phyloP scores from a whole-genome alignment of 140 eudicot genomes.

The Flaveria floridana region DNA sequence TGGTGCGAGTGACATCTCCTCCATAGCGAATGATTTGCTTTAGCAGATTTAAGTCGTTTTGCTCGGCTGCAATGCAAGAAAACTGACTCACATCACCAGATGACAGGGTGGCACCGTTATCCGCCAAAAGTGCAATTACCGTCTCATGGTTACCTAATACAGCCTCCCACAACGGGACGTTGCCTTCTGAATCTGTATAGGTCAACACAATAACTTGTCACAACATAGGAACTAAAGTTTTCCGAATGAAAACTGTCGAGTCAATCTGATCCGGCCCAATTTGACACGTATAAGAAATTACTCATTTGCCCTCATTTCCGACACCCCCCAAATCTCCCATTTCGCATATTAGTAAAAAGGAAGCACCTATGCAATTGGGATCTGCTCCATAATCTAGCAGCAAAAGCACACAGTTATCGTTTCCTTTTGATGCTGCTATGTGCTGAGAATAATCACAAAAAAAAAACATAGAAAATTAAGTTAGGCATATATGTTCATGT shows the following conservation, averaged over 20 bases:
- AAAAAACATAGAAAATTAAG: not conserved
- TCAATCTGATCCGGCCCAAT: not conserved
- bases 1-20: slow-evolving; percentile 61
- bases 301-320: no score
- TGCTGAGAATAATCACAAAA: slow-evolving; percentile 50
- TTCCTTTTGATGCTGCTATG: slow-evolving; percentile 87
- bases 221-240: not conserved
- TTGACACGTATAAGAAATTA: not conserved
- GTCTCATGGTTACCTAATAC: slow-evolving; percentile 49
- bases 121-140: slow-evolving; percentile 42
- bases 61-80: slow-evolving; percentile 70
- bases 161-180: slow-evolving; percentile 90
- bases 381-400: slow-evolving; percentile 84
- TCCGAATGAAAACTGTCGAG: not conserved
- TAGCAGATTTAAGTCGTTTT: slow-evolving; percentile 56
- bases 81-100: slow-evolving; percentile 60
- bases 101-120: slow-evolving; percentile 57
- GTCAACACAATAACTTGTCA: slow-evolving; percentile 22
- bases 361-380: slow-evolving; percentile 62
- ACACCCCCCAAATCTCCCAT: no score
- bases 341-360: no score
- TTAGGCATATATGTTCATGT: not conserved
- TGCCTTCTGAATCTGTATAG: slow-evolving; percentile 75
- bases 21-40: slow-evolving; percentile 49
- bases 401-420: slow-evolving; percentile 74